phyloP scores from a whole-genome alignment of 2,329 filamentous ascomycete genomes.

The Paracoccidioides lutzii region DNA sequence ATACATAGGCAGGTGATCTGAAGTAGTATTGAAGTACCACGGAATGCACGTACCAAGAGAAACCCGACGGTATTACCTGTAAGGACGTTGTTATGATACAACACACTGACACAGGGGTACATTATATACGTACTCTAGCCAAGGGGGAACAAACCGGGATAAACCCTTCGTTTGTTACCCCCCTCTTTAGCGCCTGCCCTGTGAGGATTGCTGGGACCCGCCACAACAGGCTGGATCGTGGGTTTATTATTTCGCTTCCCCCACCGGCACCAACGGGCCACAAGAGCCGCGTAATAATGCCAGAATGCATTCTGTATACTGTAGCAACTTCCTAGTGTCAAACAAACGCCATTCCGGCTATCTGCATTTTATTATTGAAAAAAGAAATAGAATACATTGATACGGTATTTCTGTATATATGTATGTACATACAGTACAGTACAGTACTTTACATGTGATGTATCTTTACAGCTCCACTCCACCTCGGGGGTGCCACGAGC shows the following conservation, averaged over 20 bases:
- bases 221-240: not conserved
- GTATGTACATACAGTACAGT: too few relatives aligned
- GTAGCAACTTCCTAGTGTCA: too few relatives aligned
- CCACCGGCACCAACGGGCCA: too few relatives aligned
- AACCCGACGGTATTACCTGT: not conserved
- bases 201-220: not conserved
- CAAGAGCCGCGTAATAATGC: not conserved
- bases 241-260: not conserved
- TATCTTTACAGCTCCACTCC: too few relatives aligned
- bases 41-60: not conserved
- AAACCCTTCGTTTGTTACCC: not conserved
- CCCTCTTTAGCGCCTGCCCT: not conserved
- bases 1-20: too few relatives aligned
- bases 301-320: not conserved
- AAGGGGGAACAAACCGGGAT: conserved; percentile 3
- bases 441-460: too few relatives aligned
- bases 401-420: too few relatives aligned
- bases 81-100: not conserved
- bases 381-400: too few relatives aligned
- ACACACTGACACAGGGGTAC: not conserved
- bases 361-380: not conserved
- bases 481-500: too few relatives aligned
- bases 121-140: not conserved
- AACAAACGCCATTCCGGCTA: not conserved
- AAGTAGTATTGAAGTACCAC: not conserved